These are phyloP conservation scores for Fusarium sambucinum DNA, from an alignment of 2,329 filamentous ascomycete genomes.

Conservation along the genomic window DNA sequence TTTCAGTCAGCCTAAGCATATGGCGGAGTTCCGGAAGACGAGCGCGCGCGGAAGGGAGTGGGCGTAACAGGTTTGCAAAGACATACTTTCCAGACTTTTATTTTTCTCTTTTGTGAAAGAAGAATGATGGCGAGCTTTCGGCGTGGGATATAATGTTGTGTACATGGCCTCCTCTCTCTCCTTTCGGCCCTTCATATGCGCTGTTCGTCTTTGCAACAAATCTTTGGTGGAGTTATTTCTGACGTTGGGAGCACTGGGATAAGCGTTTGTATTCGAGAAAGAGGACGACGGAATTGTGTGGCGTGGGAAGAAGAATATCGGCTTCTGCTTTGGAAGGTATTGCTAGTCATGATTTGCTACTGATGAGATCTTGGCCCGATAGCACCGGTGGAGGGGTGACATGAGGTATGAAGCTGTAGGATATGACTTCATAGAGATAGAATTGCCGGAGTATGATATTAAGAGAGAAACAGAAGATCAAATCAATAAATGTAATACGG, in stretches of 20 bases:
- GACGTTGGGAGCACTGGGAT: constrained; percentile 42
- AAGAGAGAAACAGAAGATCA: constrained; percentile 2
- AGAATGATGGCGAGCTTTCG: constrained; percentile 27
- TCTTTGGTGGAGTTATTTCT: constrained; percentile 38
- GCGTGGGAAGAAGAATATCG: constrained; percentile 6
- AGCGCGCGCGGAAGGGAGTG: constrained; percentile 26
- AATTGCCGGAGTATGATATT: constrained; percentile 22
- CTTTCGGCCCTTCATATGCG: constrained; percentile 19
- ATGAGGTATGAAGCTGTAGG: constrained; percentile 40
- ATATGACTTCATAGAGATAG: constrained; percentile 45
- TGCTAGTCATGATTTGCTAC: constrained; percentile 7
- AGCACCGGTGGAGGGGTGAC: constrained; percentile 9
- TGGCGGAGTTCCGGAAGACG: constrained; percentile 52
- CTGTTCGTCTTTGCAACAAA: constrained; percentile 29
- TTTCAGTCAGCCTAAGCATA: constrained; percentile 51
- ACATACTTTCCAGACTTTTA: constrained; percentile 30
- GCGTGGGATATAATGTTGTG: constrained; percentile 33
- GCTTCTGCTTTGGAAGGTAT: not conserved
- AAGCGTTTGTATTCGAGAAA: constrained; percentile 43
- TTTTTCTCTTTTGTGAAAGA: constrained; percentile 34
- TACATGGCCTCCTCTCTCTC: constrained; percentile 21
- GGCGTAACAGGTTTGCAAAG: constrained; percentile 42
- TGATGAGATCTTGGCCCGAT: constrained; percentile 4
- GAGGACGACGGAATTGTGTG: constrained; percentile 21
- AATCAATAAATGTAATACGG: constrained; percentile 26